Evolutionary conservation across 257 asterid genomes (phyloP).

Genomic region (Primulina huaijiensis): DNA sequence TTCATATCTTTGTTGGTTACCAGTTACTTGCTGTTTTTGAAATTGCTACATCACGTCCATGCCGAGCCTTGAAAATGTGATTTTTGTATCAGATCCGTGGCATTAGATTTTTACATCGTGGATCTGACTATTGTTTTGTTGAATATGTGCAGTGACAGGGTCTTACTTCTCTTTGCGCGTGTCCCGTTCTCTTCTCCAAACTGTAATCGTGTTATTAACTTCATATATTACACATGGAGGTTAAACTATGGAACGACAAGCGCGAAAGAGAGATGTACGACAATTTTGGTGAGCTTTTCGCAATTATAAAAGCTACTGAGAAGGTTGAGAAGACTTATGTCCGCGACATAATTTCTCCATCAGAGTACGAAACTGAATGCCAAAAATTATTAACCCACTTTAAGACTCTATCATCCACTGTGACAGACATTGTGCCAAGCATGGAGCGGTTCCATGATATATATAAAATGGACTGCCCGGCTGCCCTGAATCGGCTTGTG

Average conservation of each 20-base stretch:
- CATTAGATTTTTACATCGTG: slow-evolving; percentile 6
- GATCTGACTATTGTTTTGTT: slow-evolving; percentile 22
- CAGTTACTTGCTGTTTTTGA: neutral
- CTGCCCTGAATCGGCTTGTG: slow-evolving; percentile 77
- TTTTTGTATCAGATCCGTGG: neutral
- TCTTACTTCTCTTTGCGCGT: slow-evolving; percentile 73
- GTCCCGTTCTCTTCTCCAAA: slow-evolving; percentile 98
- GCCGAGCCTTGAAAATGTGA: neutral
- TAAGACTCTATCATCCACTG: slow-evolving; percentile 70
- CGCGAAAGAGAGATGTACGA: slow-evolving; percentile 96
- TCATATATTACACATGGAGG: slow-evolving; percentile 56
- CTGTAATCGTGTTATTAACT: slow-evolving; percentile 8
- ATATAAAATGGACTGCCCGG: slow-evolving; percentile 74
- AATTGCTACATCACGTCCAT: neutral
- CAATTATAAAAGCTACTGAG: slow-evolving; percentile 85
- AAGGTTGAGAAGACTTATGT: slow-evolving; percentile 90
- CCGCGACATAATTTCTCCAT: slow-evolving; percentile 61
- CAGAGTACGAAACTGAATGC: slow-evolving; percentile 77
- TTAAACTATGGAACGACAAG: slow-evolving; percentile 96
- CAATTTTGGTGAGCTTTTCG: slow-evolving; percentile 82
- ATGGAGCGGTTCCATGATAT: slow-evolving; percentile 82
- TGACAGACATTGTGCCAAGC: slow-evolving; percentile 77
- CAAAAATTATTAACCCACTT: slow-evolving; percentile 77
- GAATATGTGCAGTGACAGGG: slow-evolving; percentile 36
- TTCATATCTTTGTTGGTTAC: neutral